phyloP scores from a whole-genome alignment of 495 filamentous ascomycete species.

The Penicillium dipodomyicola region DNA sequence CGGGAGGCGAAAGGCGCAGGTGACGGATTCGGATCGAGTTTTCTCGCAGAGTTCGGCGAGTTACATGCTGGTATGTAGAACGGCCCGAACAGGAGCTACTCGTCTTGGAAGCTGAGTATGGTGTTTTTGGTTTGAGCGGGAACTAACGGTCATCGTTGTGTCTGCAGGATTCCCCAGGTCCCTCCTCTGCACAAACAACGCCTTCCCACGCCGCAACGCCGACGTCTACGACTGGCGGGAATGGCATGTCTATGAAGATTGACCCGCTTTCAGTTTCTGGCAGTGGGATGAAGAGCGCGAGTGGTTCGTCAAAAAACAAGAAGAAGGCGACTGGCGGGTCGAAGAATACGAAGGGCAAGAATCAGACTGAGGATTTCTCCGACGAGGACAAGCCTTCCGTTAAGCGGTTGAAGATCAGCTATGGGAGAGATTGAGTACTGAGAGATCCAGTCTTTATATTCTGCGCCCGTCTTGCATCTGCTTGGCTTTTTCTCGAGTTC shows the following conservation, averaged over 20 bases:
- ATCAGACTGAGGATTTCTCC: slow-evolving; percentile 38
- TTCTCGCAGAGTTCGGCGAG: slow-evolving; percentile 52
- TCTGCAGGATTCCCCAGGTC: slow-evolving; percentile 47
- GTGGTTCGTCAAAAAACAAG: slow-evolving; percentile 45
- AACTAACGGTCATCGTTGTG: slow-evolving; percentile 8
- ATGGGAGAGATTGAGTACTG: slow-evolving; percentile 40
- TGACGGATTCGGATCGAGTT: slow-evolving; percentile 50
- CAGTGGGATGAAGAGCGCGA: slow-evolving; percentile 15
- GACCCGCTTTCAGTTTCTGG: slow-evolving; percentile 27
- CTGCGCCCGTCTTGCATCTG: slow-evolving; percentile 6
- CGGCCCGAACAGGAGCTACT: neutral
- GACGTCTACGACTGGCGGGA: slow-evolving; percentile 41
- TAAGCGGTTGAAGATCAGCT: slow-evolving; percentile 54
- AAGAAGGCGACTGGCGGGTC: slow-evolving; percentile 39
- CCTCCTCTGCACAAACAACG: slow-evolving; percentile 48
- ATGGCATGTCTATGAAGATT: slow-evolving; percentile 28
- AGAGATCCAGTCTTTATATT: neutral
- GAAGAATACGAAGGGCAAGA: slow-evolving; percentile 34
- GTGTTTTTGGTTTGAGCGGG: neutral
- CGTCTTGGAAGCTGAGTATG: neutral
- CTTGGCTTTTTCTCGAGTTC: slow-evolving; percentile 13
- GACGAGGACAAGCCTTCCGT: slow-evolving; percentile 47
- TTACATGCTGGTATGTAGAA: slow-evolving; percentile 47
- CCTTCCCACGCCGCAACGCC: slow-evolving; percentile 52
- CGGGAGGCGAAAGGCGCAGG: slow-evolving; percentile 46